Evolutionary conservation across 345 rosid species (phyloP), one percentile per base, ranked within the genome.

Genomic region (Hypericum perforatum): DNA sequence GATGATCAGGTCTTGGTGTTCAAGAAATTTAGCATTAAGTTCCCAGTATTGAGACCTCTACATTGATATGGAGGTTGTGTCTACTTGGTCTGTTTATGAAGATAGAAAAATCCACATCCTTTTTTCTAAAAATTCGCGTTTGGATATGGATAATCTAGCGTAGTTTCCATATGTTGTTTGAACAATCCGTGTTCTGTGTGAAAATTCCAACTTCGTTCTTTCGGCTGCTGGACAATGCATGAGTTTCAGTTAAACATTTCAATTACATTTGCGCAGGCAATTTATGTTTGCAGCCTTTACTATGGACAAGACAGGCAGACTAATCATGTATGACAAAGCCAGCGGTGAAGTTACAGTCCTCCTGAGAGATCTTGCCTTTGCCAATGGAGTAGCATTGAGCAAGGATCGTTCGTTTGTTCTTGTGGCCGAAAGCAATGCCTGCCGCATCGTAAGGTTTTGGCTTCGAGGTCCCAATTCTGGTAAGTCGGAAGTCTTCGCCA

Each of bases 371-470:
- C 52, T 66, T n/a, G 49, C 64, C 2, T 66, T 66, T 39, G 60
- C 70, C 9, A 66, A 66, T 49, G 70, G 64, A 2, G 70, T 66
- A 14, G 60, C 70, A 48, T 44, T 66, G 41, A 60, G 64, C 64
- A 59, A 43, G 52, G 64, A 66, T 36, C 8, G 11, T 16, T 54
- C 61, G 9, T 66, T 59, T 13, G 10, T 46, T 14, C 9, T 66
- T 14, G 3, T 66, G 2, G 57, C 51, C 8, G 70, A 66, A 41
- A 59, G 61, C 9, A 55, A 40, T 15, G 54, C 9, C 0, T 55
- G 65, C 8, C 55, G 61, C 16, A 22, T 60, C 0, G 22, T 60
- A 8, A 66, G 42, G 43, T 55, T 60, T 15, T 54, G 65, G 57
- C 16, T 60, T 11, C 48, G 49, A 39, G 50, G 50, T 22, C n/a